Evolutionary conservation across 192 early-diverging fungal genomes (phyloP).

Genomic region (Mortierella hygrophila): DNA sequence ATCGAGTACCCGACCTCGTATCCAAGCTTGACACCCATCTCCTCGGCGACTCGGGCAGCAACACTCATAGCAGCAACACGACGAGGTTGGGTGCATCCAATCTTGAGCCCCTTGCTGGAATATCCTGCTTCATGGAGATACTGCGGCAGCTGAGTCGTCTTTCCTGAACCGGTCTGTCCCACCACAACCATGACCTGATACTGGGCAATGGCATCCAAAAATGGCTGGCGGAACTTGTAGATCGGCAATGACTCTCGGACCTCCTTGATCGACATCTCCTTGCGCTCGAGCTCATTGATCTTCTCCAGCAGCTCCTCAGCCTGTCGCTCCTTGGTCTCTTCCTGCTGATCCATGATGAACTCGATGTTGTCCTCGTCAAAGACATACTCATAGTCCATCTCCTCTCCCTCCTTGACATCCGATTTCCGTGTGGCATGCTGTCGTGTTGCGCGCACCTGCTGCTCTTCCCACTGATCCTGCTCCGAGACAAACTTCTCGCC

Average conservation of each 20-base stretch:
- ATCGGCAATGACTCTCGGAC: slow-evolving; percentile 91
- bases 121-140: slow-evolving; percentile 97
- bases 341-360: slow-evolving; percentile 85
- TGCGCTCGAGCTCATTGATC: slow-evolving; percentile 80
- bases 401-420: slow-evolving; percentile 59
- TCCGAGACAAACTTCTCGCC: slow-evolving; percentile 81
- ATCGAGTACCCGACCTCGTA: slow-evolving; percentile 97
- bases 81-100: slow-evolving; percentile 98
- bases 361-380: slow-evolving; percentile 94
- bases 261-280: slow-evolving; percentile 76
- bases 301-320: slow-evolving; percentile 62
- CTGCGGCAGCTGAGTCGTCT: slow-evolving; percentile 99
- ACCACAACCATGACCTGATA: slow-evolving; percentile 94
- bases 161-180: slow-evolving; percentile 98
- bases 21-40: slow-evolving; percentile 94
- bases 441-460: slow-evolving; percentile 78
- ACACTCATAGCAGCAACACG: slow-evolving; percentile 99
- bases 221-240: slow-evolving; percentile 85
- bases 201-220: slow-evolving; percentile 87
- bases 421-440: slow-evolving; percentile 67
- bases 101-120: slow-evolving; percentile 84
- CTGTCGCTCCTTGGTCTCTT: slow-evolving; percentile 63
- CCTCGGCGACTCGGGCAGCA: slow-evolving; percentile 96
- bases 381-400: slow-evolving; percentile 91
- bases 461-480: slow-evolving; percentile 94